Conservation (phyloP, 208 protist species). For the Phytomonas sp. region DNA sequence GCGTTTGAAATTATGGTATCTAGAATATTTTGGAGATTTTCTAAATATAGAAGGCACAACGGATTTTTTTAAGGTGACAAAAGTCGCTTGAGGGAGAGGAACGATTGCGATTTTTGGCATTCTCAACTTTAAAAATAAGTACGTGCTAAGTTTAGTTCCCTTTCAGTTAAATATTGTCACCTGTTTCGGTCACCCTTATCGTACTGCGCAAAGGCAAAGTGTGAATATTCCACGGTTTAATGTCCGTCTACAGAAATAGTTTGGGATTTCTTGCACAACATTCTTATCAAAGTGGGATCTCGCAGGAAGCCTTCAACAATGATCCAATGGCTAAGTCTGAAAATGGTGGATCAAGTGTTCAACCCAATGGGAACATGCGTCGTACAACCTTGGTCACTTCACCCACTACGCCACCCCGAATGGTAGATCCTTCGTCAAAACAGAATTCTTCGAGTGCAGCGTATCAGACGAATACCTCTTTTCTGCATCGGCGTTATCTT, state of each 20-base stretch:
- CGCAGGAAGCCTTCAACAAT: neutral
- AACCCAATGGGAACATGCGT: neutral
- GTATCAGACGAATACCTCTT: neutral
- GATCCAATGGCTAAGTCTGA: neutral
- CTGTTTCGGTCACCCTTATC: neutral
- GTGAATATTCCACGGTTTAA: neutral
- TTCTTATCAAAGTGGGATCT: neutral
- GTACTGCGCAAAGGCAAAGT: neutral
- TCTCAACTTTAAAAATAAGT: neutral
- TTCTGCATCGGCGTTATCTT: neutral
- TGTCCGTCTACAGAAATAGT: neutral
- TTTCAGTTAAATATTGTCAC: neutral
- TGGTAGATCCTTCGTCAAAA: neutral
- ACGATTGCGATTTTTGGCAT: neutral
- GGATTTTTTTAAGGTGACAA: neutral
- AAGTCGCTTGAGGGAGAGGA: neutral
- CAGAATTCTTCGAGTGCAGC: neutral
- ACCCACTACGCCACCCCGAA: neutral
- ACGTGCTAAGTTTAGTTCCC: neutral
- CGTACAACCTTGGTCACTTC: neutral
- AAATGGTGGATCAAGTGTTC: neutral
- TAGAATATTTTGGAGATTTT: neutral
- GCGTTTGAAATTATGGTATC: neutral
- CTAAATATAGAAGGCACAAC: neutral
- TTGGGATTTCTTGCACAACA: neutral